phyloP scores from a whole-genome alignment of 192 early-diverging fungal species.

The Coemansia sp. region DNA sequence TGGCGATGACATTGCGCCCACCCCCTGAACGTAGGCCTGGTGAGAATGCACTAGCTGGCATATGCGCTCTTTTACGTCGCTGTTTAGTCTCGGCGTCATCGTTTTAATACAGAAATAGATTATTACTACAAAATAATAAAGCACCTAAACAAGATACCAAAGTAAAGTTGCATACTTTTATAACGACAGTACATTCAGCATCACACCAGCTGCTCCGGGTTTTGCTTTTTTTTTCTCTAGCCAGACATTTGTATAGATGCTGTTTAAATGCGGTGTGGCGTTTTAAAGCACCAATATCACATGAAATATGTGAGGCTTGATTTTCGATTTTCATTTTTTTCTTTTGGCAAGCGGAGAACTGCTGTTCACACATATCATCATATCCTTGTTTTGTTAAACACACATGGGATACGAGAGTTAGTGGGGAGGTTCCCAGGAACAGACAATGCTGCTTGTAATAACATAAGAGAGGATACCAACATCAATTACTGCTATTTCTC shows the following conservation, averaged over 20 bases:
- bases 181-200: too few species aligned
- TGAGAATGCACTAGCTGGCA: constrained; percentile 24
- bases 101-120: background rate
- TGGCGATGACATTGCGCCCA: background rate
- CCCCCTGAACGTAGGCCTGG: background rate
- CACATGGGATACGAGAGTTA: background rate
- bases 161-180: background rate
- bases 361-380: background rate
- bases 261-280: background rate
- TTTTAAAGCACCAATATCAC: background rate
- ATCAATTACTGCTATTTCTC: background rate
- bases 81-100: constrained; percentile 24
- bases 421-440: background rate
- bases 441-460: background rate
- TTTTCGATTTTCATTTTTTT: background rate
- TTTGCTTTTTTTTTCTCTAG: background rate
- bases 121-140: background rate
- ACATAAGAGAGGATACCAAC: background rate
- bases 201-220: background rate
- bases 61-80: constrained; percentile 49
- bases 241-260: background rate
- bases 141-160: background rate
- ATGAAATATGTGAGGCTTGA: background rate
- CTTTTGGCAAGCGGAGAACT: background rate
- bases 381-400: background rate